Conservation (phyloP, 2,329 filamentous ascomycete species). For the Leptodontidium sp. region DNA sequence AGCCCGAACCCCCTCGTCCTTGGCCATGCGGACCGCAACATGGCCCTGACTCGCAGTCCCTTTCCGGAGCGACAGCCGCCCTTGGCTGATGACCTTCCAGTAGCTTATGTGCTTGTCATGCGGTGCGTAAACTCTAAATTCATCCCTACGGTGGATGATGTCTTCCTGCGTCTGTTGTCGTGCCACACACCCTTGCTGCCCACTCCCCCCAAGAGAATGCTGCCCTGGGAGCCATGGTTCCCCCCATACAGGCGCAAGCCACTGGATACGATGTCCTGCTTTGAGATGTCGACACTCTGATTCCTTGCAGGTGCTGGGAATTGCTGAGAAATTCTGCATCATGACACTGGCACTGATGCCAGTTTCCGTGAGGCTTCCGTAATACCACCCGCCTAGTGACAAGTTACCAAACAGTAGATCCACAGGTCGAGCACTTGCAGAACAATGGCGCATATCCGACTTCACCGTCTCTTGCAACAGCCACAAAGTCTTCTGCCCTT, state of each 20-base stretch:
- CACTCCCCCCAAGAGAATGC: background rate
- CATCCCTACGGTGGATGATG: constrained; percentile 3
- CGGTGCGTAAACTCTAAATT: constrained; percentile 24
- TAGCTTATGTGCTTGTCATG: constrained; percentile 22
- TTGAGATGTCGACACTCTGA: background rate
- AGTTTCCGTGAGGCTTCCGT: too few species aligned
- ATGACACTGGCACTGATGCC: background rate
- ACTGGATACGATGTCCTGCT: background rate
- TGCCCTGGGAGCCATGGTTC: constrained; percentile 1
- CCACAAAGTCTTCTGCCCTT: background rate
- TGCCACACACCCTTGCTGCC: background rate
- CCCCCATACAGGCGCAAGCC: background rate
- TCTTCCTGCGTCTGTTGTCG: constrained; percentile 7
- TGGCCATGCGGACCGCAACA: constrained; percentile 5
- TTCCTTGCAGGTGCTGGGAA: background rate
- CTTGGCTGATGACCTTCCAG: constrained; percentile 12
- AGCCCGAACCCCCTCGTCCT: background rate
- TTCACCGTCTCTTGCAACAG: background rate
- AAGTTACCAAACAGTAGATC: background rate
- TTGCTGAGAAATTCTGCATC: background rate
- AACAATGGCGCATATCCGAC: background rate
- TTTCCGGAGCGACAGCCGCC: constrained; percentile 16
- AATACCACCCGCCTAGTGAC: background rate
- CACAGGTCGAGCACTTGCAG: background rate
- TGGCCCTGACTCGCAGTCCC: constrained; percentile 22